A percentile compares a stretch with the other conserved stretches of the same genome.
phyloP scores from a whole-genome alignment of 2,329 filamentous ascomycete species.

The Trichoderma polysporum region DNA sequence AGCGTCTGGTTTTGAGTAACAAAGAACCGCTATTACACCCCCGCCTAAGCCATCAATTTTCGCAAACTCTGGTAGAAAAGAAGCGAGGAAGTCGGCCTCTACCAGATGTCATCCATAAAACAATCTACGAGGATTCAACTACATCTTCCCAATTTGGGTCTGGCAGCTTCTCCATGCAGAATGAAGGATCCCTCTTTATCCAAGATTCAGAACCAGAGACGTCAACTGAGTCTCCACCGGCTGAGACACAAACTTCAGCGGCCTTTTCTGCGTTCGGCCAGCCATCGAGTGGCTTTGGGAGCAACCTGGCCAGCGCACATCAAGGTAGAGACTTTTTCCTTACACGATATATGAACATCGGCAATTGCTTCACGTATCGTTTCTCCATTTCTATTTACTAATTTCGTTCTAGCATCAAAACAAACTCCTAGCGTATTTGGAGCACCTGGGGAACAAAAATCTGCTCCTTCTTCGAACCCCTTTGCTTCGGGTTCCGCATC shows the following conservation, averaged over 20 bases:
- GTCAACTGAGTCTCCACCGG: background rate
- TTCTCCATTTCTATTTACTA: background rate
- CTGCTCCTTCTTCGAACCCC: conserved; percentile 15
- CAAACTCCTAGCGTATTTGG: conserved; percentile 2
- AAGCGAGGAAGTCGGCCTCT: conserved; percentile 56
- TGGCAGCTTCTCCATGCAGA: conserved; percentile 19
- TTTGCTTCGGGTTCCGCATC: conserved; percentile 13
- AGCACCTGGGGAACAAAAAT: background rate
- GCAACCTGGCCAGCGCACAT: background rate
- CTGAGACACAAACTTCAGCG: background rate
- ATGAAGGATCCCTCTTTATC: conserved; percentile 35
- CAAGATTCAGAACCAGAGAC: conserved; percentile 20
- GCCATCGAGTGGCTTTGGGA: background rate
- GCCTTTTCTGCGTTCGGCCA: conserved; percentile 5
- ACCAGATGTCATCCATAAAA: conserved; percentile 56
- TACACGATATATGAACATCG: background rate
- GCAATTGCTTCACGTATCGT: background rate
- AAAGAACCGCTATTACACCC: conserved; percentile 47
- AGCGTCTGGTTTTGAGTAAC: conserved; percentile 47
- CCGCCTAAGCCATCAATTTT: conserved; percentile 56
- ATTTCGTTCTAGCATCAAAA: conserved; percentile 13
- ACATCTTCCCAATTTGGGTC: conserved; percentile 17
- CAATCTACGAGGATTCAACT: conserved; percentile 45
- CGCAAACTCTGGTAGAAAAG: conserved; percentile 55
- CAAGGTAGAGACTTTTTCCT: conserved; percentile 16